Percentiles rank a stretch among this genome's conserved stretches.
These are phyloP conservation scores for Solanum peruvianum DNA, from an alignment of 257 asterid species.

Conservation along the genomic window DNA sequence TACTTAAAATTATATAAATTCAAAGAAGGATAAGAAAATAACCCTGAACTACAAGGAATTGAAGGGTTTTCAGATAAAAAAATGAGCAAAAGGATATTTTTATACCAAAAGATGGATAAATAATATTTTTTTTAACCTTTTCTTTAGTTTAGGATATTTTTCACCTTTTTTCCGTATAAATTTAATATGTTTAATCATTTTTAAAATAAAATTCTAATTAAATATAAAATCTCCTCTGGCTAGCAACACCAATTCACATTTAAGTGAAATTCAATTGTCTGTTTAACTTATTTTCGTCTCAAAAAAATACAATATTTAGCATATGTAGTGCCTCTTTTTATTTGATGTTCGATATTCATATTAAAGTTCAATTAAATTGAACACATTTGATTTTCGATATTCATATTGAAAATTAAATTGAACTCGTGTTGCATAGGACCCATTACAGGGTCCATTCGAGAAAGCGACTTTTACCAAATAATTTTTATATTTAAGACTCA, in stretches of 20 bases:
- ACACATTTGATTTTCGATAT: background rate
- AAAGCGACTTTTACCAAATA: background rate
- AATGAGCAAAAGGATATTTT: no score
- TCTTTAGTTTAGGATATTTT: no score
- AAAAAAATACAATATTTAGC: background rate
- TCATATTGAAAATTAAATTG: background rate
- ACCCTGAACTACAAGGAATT: background rate
- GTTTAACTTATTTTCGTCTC: background rate
- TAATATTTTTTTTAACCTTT: fast-evolving
- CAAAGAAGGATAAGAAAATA: background rate
- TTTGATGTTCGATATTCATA: fast-evolving
- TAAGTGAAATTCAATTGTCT: background rate
- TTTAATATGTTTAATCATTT: background rate
- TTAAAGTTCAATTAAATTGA: background rate
- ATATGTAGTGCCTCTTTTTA: fast-evolving
- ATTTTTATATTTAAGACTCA: background rate
- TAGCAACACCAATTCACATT: background rate
- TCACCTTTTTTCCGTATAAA: background rate
- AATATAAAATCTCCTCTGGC: background rate
- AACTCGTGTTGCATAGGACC: background rate
- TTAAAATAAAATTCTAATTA: no score
- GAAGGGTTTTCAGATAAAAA: no score
- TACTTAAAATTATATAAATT: background rate
- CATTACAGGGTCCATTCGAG: background rate
- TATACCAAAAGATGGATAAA: no score